Evolutionary conservation across 1,284 basidiomycete genomes (phyloP).

Genomic region (Fomitiporia mediterranea): DNA sequence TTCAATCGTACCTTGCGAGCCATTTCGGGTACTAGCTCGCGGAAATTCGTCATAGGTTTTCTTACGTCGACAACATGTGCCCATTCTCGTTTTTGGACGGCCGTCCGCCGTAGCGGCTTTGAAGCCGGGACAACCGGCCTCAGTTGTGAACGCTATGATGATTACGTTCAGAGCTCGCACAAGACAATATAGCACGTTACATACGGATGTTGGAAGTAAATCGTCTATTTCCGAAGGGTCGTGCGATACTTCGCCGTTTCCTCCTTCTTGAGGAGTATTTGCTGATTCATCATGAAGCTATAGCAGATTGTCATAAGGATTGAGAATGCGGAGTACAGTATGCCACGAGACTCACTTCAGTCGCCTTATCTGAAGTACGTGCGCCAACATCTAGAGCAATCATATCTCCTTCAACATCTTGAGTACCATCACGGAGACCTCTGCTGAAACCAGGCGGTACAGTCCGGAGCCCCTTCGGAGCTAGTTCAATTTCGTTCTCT

Average conservation of each 20-base stretch:
- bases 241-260: constrained; percentile 28
- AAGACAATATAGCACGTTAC: constrained; percentile 26
- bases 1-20: constrained; percentile 58
- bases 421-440: constrained; percentile 6
- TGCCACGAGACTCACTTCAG: neutral
- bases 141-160: constrained; percentile 51
- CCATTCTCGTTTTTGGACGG: constrained; percentile 87
- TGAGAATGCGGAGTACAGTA: neutral
- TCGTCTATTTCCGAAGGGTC: constrained; percentile 65
- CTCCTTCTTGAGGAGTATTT: neutral
- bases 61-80: constrained; percentile 96
- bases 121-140: constrained; percentile 41
- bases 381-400: neutral
- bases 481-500: constrained; percentile 21
- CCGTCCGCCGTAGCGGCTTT: constrained; percentile 36
- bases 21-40: constrained; percentile 86
- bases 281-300: neutral
- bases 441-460: constrained; percentile 20
- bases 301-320: neutral
- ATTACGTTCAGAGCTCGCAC: too few relatives aligned
- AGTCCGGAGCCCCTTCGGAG: constrained; percentile 17
- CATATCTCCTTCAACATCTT: constrained; percentile 2
- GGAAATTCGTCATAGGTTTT: constrained; percentile 84
- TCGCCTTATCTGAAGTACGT: neutral
- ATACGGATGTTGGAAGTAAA: constrained; percentile 75